Conservation (phyloP, 352 stramenopile genomes). For the Saprolegnia diclina region DNA sequence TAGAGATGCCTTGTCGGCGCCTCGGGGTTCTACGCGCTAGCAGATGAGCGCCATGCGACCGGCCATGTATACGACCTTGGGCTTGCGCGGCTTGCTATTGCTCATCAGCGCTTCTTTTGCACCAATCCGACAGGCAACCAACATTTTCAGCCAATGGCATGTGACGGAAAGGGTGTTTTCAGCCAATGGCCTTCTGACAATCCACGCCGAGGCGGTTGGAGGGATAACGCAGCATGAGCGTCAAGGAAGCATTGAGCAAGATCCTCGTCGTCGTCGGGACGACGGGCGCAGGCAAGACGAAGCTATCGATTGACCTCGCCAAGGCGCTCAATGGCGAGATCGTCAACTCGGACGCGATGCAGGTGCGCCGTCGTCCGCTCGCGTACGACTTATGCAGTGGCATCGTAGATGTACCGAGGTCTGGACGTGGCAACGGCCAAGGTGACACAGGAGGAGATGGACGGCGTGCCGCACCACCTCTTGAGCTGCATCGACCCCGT, state of each 20-base stretch:
- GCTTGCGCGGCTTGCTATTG: constrained; percentile 10
- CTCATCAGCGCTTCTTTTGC: background rate
- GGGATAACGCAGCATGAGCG: constrained; percentile 24
- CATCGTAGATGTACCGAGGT: constrained; percentile 73
- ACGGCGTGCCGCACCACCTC: constrained; percentile 86
- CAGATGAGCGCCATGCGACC: background rate
- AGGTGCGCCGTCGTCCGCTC: constrained; percentile 34
- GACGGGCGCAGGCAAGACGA: constrained; percentile 89
- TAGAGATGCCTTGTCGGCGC: constrained; percentile 18
- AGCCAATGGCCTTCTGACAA: constrained; percentile 7
- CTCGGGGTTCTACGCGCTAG: constrained; percentile 15
- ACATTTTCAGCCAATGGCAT: too few relatives aligned
- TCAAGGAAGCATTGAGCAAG: constrained; percentile 44
- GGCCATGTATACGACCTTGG: constrained; percentile 9
- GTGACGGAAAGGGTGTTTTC: background rate
- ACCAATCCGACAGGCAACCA: too few relatives aligned
- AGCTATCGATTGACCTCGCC: constrained; percentile 88
- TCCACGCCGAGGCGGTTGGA: background rate
- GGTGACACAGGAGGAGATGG: constrained; percentile 74
- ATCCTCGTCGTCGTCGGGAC: constrained; percentile 87
- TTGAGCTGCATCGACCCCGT: constrained; percentile 81
- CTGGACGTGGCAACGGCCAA: constrained; percentile 88
- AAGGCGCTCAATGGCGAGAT: constrained; percentile 85
- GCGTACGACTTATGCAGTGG: background rate
- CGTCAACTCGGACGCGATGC: constrained; percentile 89